These are phyloP conservation scores for Immersiella caudata DNA, from an alignment of 495 filamentous ascomycete species.

Conservation along the genomic window DNA sequence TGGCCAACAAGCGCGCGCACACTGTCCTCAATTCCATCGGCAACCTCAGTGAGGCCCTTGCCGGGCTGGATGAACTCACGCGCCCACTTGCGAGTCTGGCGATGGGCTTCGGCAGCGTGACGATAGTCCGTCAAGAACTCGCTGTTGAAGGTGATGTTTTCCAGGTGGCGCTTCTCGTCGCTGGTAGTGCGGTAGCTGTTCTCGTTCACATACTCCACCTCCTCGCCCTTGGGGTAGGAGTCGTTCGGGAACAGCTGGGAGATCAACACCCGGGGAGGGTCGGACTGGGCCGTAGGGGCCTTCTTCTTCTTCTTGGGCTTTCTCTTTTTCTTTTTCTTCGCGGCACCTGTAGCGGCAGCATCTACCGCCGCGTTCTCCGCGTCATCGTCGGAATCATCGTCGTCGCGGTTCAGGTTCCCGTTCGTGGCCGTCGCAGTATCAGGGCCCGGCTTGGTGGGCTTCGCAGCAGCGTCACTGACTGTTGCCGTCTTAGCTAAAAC, in stretches of 20 bases:
- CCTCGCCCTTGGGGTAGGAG: constrained; percentile 77
- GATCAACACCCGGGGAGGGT: constrained; percentile 74
- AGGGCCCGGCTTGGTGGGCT: constrained; percentile 53
- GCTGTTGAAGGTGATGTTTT: constrained; percentile 67
- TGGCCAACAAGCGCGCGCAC: constrained; percentile 78
- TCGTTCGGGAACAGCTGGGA: constrained; percentile 75
- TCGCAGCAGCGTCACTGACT: constrained; percentile 52
- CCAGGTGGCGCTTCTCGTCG: constrained; percentile 85
- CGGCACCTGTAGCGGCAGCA: constrained; percentile 44
- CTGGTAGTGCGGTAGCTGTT: constrained; percentile 80
- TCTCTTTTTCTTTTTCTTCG: constrained; percentile 75
- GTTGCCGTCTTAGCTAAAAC: not conserved
- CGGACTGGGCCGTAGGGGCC: constrained; percentile 70
- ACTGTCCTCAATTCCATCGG: constrained; percentile 82
- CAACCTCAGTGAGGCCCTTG: constrained; percentile 76
- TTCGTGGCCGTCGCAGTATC: constrained; percentile 48
- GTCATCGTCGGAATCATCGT: constrained; percentile 71
- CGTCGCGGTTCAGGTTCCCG: constrained; percentile 62
- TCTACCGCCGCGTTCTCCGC: constrained; percentile 43
- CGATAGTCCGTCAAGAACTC: constrained; percentile 87
- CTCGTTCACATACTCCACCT: constrained; percentile 75
- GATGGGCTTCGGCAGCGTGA: constrained; percentile 83
- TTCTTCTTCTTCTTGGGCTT: constrained; percentile 85
- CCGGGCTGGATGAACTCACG: constrained; percentile 82
- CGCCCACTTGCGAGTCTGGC: constrained; percentile 83